Conservation (phyloP, 164 flowering plant species). For the Sextonia rubra region DNA sequence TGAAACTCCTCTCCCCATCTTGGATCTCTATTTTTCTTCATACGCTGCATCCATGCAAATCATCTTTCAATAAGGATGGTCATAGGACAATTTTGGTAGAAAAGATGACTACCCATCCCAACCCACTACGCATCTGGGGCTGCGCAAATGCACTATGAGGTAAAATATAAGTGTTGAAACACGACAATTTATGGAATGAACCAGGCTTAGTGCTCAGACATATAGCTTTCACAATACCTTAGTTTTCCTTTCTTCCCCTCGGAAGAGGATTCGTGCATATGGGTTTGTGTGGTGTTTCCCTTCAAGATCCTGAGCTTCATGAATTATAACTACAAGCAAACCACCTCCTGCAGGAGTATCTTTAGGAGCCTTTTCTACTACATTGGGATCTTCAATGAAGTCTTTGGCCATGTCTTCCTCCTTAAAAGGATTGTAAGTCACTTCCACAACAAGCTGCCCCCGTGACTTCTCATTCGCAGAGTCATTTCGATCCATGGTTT, state of each 20-base stretch:
- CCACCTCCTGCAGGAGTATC: slow-evolving; percentile 84
- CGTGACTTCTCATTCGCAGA: slow-evolving; percentile 65
- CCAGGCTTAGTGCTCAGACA: too few relatives aligned
- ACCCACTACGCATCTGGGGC: too few relatives aligned
- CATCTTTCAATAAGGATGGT: neutral
- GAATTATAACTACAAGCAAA: slow-evolving; percentile 59
- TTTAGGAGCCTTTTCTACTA: slow-evolving; percentile 69
- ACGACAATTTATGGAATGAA: too few relatives aligned
- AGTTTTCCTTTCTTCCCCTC: slow-evolving; percentile 73
- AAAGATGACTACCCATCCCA: too few relatives aligned
- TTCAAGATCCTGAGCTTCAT: slow-evolving; percentile 76
- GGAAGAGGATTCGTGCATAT: slow-evolving; percentile 54
- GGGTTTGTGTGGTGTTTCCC: slow-evolving; percentile 93
- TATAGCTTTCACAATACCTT: slow-evolving; percentile 41
- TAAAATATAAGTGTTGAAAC: too few relatives aligned
- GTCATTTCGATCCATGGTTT: slow-evolving; percentile 71
- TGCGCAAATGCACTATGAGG: too few relatives aligned
- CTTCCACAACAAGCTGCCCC: slow-evolving; percentile 68
- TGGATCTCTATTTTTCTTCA: slow-evolving; percentile 82
- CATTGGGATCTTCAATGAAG: slow-evolving; percentile 34
- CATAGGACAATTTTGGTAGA: too few relatives aligned
- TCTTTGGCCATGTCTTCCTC: slow-evolving; percentile 46
- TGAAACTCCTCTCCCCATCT: slow-evolving; percentile 84
- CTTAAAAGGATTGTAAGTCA: slow-evolving; percentile 64
- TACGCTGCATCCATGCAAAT: slow-evolving; percentile 31